Percentiles rank a stretch among this genome's conserved stretches.
These are phyloP conservation scores for Xylariaceae sp. DNA, from an alignment of 2,329 filamentous ascomycete genomes.

Conservation along the genomic window DNA sequence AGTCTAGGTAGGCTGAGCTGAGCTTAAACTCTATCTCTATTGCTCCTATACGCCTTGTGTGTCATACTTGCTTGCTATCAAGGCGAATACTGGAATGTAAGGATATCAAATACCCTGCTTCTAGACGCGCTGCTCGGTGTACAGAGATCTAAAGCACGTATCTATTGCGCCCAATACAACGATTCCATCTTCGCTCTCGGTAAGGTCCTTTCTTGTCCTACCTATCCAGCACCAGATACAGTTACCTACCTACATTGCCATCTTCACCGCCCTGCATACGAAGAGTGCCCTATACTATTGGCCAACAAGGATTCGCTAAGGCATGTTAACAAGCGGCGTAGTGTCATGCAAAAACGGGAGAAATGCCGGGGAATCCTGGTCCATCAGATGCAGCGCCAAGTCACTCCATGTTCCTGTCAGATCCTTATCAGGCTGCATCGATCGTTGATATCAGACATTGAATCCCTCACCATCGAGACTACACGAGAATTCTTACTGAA, in stretches of 20 bases:
- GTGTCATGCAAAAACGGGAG: slow-evolving; percentile 15
- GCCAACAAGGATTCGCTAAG: slow-evolving; percentile 6
- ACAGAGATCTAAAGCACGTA: slow-evolving; percentile 12
- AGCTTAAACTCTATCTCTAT: neutral
- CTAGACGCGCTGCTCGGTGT: slow-evolving; percentile 2
- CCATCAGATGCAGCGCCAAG: slow-evolving; percentile 28
- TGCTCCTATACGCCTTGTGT: neutral
- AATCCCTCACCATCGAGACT: neutral
- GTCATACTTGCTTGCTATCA: neutral
- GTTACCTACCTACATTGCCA: neutral
- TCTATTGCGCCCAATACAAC: neutral
- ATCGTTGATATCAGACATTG: slow-evolving; percentile 7
- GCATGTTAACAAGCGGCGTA: slow-evolving; percentile 15
- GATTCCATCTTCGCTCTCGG: slow-evolving; percentile 3
- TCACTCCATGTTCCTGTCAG: slow-evolving; percentile 20
- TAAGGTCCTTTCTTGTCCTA: slow-evolving; percentile 7
- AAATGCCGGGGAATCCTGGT: slow-evolving; percentile 23
- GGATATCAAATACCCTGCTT: neutral
- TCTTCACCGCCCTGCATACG: neutral
- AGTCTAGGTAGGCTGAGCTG: no score
- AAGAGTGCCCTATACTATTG: neutral
- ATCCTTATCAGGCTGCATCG: slow-evolving; percentile 17
- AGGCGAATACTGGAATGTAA: neutral
- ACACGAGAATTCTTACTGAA: neutral
- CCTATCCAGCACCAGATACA: neutral